phyloP scores from a whole-genome alignment of 2,329 filamentous ascomycete species.

The Colletotrichum lupini region DNA sequence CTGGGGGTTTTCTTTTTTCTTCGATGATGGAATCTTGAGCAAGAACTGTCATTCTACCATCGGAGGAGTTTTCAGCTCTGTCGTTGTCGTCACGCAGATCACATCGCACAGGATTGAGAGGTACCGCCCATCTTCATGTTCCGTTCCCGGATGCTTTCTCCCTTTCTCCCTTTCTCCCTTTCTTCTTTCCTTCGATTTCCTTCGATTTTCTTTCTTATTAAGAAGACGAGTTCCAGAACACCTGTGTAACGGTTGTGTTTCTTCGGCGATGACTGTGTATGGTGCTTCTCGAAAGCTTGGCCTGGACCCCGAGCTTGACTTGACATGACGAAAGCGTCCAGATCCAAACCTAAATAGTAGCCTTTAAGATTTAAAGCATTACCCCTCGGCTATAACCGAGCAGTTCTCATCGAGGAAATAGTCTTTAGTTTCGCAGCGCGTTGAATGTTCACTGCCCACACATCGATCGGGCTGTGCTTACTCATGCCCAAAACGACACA shows the following conservation, averaged over 20 bases:
- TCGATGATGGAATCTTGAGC: background rate
- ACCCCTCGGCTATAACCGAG: conserved; percentile 14
- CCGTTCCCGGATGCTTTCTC: conserved; percentile 6
- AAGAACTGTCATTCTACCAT: background rate
- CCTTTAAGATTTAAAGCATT: conserved; percentile 13
- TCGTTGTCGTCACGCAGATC: background rate
- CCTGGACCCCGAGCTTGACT: background rate
- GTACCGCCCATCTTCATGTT: background rate
- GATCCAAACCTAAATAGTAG: background rate
- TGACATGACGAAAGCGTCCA: conserved; percentile 7
- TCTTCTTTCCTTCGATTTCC: background rate
- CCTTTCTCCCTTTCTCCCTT: background rate
- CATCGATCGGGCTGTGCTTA: background rate
- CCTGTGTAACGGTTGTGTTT: background rate
- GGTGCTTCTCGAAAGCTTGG: background rate
- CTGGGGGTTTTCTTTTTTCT: background rate
- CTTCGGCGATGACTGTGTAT: background rate
- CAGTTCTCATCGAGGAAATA: background rate
- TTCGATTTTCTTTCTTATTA: background rate
- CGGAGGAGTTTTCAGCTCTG: background rate
- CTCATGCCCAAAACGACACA: background rate
- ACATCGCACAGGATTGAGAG: background rate
- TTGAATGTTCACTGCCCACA: background rate
- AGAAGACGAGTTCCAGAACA: background rate
- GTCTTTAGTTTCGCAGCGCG: background rate